These are phyloP conservation scores for Osmanthus fragrans DNA, from an alignment of 257 asterid species.

Conservation along the genomic window DNA sequence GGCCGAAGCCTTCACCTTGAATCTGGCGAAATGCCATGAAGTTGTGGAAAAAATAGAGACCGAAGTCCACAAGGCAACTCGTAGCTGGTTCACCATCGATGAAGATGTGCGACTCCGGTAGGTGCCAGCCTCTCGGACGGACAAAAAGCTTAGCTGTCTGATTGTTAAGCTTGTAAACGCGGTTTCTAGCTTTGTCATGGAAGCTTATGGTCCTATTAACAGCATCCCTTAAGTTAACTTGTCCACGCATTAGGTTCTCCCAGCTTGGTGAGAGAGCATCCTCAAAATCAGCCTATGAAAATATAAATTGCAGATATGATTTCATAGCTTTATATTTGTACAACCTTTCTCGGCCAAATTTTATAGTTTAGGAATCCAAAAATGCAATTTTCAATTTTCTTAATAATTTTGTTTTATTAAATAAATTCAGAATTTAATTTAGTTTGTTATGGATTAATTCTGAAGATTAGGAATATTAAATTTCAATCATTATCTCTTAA, in stretches of 20 bases:
- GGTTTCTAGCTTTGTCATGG: conserved; percentile 74
- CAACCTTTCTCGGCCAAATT: too few relatives aligned
- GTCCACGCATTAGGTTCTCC: conserved; percentile 90
- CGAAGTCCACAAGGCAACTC: conserved; percentile 83
- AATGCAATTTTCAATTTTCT: too few relatives aligned
- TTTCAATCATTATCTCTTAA: too few relatives aligned
- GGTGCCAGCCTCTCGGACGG: conserved; percentile 97
- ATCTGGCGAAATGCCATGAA: conserved; percentile 53
- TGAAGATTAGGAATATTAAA: too few relatives aligned
- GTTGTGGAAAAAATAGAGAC: conserved; percentile 89
- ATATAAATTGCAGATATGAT: background rate
- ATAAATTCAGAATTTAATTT: too few relatives aligned
- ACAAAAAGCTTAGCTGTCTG: conserved; percentile 88
- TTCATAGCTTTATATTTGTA: background rate
- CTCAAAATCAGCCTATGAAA: conserved; percentile 84
- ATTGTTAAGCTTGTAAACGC: conserved; percentile 72
- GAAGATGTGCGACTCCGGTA: conserved; percentile 87
- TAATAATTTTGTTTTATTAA: too few relatives aligned
- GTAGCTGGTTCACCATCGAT: conserved; percentile 91
- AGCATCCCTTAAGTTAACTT: conserved; percentile 80
- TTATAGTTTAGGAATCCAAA: too few relatives aligned
- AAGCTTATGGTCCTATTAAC: conserved; percentile 78
- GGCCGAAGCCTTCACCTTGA: conserved; percentile 83
- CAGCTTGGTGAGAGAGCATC: conserved; percentile 92
- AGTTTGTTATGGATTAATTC: too few relatives aligned